Evolutionary conservation across 768 basidiomycete genomes (phyloP), one percentile per base, ranked within the genome.

Genomic region (Auriscalpium orientale): DNA sequence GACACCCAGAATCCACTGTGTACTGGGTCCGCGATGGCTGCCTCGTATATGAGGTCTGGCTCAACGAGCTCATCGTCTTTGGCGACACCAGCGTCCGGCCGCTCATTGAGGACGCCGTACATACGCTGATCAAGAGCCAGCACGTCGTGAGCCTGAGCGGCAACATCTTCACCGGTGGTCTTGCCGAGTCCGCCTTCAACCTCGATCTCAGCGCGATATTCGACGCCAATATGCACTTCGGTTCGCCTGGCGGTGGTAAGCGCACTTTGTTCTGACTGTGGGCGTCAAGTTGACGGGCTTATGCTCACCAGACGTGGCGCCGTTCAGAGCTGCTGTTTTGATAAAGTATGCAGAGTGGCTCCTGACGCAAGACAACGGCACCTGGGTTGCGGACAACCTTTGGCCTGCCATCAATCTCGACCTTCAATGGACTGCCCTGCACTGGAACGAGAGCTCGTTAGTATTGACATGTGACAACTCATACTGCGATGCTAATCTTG

Each of bases 371-470:
- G 53, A 54, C 3, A 60, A 60, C 10, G 56, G 56, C 16, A 58
- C 53, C 33, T 58, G 54, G 54, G 57, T 58, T 28, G 46, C 54
- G 9, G 57, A 56, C 36, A 38, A 40, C 7, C 54, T 58, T 20
- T 56, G 57, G 54, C 50, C 54, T 21, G 55, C 50, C 11, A 44
- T 58, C 20, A 58, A 58, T 20, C 49, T 58, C 38, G 57, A 58
- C 37, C 56, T 58, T 18, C 57, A 51, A 11, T 58, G 57, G 57
- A 48, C 57, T 22, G 37, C 58, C 8, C 50, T 51, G 15, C 55
- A 54, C 16, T 54, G 56, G 58, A 59, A 58, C 13, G 10, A 51
- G 44, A 59, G 52, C 57, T 55, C 54, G 57, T 59, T 8, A 49
- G 58, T 13, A 2, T 48, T 9, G 6, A 18, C 3, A 8, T 49